Percentiles rank a stretch among this genome's conserved stretches.
phyloP scores from a whole-genome alignment of 225 moss, liverwort and hornwort species.

The Pleurozium schreberi region DNA sequence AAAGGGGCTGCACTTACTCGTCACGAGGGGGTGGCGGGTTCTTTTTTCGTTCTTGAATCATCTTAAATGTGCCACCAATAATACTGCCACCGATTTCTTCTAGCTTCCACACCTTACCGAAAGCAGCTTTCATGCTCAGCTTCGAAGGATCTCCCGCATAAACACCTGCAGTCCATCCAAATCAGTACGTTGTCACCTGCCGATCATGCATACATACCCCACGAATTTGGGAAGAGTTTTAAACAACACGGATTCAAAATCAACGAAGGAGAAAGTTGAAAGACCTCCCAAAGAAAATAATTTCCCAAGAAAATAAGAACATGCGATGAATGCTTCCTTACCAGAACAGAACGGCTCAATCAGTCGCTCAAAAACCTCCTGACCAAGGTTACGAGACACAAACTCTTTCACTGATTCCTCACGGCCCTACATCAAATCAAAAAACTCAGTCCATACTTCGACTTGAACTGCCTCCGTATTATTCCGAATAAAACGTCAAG shows the following conservation, averaged over 20 bases:
- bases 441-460: neutral
- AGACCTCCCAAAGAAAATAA: neutral
- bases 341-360: slow-evolving; percentile 99
- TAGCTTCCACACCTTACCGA: slow-evolving; percentile 94
- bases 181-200: neutral
- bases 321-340: neutral
- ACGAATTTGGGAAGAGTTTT: neutral
- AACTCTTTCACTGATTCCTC: slow-evolving; percentile 99
- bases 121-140: slow-evolving; percentile 99
- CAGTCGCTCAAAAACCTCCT: slow-evolving; percentile 88
- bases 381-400: slow-evolving; percentile 85
- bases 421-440: slow-evolving; percentile 41
- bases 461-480: neutral
- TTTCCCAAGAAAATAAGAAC: neutral
- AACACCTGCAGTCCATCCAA: slow-evolving; percentile 50
- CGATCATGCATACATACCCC: neutral
- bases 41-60: slow-evolving; percentile 71
- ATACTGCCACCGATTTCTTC: slow-evolving; percentile 93
- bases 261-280: neutral
- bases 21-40: slow-evolving; percentile 91
- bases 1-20: slow-evolving; percentile 31
- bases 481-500: neutral
- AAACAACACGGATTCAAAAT: neutral
- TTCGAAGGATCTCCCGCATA: slow-evolving; percentile 97
- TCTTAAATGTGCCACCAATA: slow-evolving; percentile 68